Evolutionary conservation across 1,284 basidiomycete genomes (phyloP).

Genomic region (Tylopilus orsonianus): DNA sequence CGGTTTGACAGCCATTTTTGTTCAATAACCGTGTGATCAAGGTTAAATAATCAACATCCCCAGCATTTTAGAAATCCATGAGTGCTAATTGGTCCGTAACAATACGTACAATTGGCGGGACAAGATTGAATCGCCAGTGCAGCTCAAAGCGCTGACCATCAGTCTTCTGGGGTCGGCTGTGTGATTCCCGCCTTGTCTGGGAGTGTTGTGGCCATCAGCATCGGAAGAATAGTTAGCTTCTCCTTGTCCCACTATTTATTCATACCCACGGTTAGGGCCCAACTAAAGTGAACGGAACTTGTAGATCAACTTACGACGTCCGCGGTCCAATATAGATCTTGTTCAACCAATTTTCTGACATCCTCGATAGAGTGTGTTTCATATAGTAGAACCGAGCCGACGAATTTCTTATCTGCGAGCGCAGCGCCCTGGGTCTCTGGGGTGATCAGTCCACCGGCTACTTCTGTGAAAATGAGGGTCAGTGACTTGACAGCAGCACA

Average conservation of each 20-base stretch:
- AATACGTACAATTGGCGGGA: not conserved
- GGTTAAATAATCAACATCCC: not conserved
- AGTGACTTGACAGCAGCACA: slow-evolving; percentile 1
- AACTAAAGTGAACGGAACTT: not conserved
- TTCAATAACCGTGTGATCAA: not conserved
- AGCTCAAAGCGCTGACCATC: slow-evolving; percentile 4
- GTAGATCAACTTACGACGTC: slow-evolving; percentile 48
- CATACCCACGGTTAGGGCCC: slow-evolving; percentile 5
- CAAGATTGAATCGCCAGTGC: not conserved
- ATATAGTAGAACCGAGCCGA: slow-evolving; percentile 51
- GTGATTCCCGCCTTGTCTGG: slow-evolving; percentile 26
- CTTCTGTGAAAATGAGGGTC: slow-evolving; percentile 33
- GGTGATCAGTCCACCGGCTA: slow-evolving; percentile 48
- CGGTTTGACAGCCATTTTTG: not conserved
- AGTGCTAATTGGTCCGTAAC: slow-evolving; percentile 6
- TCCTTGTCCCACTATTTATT: slow-evolving; percentile 39
- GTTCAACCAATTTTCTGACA: slow-evolving; percentile 48
- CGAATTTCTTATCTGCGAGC: slow-evolving; percentile 41
- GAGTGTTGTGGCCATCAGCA: slow-evolving; percentile 38
- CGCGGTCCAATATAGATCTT: slow-evolving; percentile 54
- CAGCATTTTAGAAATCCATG: not conserved
- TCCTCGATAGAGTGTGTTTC: slow-evolving; percentile 48
- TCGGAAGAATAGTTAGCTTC: slow-evolving; percentile 43
- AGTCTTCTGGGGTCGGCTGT: slow-evolving; percentile 23
- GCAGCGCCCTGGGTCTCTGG: slow-evolving; percentile 39